phyloP scores from a whole-genome alignment of 2,329 filamentous ascomycete species.

The Microsporum audouinii region DNA sequence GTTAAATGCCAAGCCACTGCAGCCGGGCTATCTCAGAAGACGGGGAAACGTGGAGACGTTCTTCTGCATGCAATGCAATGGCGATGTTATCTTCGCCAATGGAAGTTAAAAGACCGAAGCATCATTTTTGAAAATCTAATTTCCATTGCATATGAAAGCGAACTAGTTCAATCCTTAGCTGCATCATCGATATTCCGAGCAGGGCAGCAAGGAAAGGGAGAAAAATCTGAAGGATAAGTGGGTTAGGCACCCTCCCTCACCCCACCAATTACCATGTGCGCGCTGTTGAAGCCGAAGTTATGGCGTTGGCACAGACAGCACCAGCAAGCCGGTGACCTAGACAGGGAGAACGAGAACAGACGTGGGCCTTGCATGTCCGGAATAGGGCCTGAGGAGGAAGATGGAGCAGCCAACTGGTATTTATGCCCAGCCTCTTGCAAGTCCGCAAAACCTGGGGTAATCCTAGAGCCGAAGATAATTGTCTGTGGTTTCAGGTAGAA shows the following conservation, averaged over 20 bases:
- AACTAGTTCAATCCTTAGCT: neutral
- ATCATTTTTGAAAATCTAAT: neutral
- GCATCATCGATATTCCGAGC: neutral
- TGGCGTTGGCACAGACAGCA: neutral
- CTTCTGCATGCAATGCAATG: neutral
- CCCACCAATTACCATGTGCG: neutral
- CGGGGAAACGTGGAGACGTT: neutral
- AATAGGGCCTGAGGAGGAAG: neutral
- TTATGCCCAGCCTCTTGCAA: neutral
- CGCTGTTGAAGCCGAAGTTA: neutral
- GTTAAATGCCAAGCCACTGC: neutral
- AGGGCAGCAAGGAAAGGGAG: neutral
- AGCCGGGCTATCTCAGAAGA: neutral
- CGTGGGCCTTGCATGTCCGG: neutral
- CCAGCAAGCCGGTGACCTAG: neutral
- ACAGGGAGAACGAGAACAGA: neutral
- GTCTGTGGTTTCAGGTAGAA: neutral
- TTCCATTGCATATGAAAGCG: neutral
- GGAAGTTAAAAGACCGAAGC: neutral
- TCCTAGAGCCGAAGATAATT: neutral
- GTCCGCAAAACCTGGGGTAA: neutral
- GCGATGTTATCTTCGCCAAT: neutral
- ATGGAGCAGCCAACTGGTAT: neutral
- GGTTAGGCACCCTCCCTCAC: neutral
- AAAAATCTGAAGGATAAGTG: neutral